A percentile compares a stretch with the other conserved stretches of the same genome.
Conservation (phyloP, 192 early-diverging fungal genomes). For the Umbelopsis isabellina region DNA sequence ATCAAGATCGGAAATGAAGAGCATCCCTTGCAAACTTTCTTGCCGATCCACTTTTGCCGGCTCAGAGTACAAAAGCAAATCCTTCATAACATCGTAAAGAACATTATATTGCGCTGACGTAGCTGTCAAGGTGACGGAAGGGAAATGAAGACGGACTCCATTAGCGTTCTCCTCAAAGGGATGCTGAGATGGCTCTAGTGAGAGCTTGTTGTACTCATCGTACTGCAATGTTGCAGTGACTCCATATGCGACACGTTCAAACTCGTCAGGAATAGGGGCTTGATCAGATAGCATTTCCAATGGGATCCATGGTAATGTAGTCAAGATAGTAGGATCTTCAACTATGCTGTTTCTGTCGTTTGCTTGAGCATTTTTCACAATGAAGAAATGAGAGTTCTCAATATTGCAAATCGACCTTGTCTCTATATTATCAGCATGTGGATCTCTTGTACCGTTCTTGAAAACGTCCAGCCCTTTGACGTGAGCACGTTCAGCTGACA, state of each 20-base stretch:
- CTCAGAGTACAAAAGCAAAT: slow-evolving; percentile 77
- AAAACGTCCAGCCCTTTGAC: slow-evolving; percentile 52
- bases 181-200: background rate
- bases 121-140: slow-evolving; percentile 67
- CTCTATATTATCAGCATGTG: slow-evolving; percentile 53
- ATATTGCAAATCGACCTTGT: slow-evolving; percentile 50
- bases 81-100: slow-evolving; percentile 67
- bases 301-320: slow-evolving; percentile 9
- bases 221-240: slow-evolving; percentile 53
- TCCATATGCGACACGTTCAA: slow-evolving; percentile 56
- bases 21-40: slow-evolving; percentile 68
- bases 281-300: slow-evolving; percentile 16
- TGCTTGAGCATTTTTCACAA: slow-evolving; percentile 2
- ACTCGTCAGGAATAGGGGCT: background rate
- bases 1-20: slow-evolving; percentile 26
- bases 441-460: slow-evolving; percentile 31
- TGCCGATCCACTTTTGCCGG: slow-evolving; percentile 67
- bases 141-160: slow-evolving; percentile 59
- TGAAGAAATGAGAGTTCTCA: slow-evolving; percentile 60
- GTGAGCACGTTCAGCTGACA: slow-evolving; percentile 56
- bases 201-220: slow-evolving; percentile 61
- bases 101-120: slow-evolving; percentile 71
- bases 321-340: background rate
- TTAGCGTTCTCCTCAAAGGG: slow-evolving; percentile 13
- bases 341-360: background rate